These are phyloP conservation scores for Ephemerocybe angulata DNA, from an alignment of 768 basidiomycete species.

Conservation along the genomic window DNA sequence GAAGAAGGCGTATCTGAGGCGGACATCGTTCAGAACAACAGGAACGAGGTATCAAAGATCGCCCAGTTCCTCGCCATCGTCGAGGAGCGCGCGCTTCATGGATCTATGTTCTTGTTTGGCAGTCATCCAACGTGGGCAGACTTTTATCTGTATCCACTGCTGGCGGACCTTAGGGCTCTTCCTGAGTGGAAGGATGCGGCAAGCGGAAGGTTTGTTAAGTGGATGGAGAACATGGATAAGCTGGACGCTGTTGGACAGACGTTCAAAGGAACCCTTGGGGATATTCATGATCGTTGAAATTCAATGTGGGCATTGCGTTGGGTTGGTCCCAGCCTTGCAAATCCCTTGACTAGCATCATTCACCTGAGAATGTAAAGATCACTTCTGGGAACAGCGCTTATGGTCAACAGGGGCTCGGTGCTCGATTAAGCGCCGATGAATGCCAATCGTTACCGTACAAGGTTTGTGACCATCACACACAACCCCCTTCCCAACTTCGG, in stretches of 20 bases:
- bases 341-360: too few species aligned
- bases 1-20: constrained; percentile 23
- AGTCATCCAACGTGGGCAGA: constrained; percentile 29
- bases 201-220: constrained; percentile 14
- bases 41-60: constrained; percentile 18
- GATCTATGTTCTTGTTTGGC: constrained; percentile 23
- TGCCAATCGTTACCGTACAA: too few species aligned
- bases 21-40: constrained; percentile 19
- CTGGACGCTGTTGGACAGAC: constrained; percentile 25
- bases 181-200: constrained; percentile 27
- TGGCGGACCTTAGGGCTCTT: constrained; percentile 26
- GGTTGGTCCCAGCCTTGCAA: too few species aligned
- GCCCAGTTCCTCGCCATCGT: constrained; percentile 21
- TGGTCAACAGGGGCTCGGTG: too few species aligned
- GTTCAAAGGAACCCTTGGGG: neutral
- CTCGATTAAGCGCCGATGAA: too few species aligned
- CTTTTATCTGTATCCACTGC: constrained; percentile 29
- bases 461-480: too few species aligned
- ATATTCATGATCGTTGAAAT: neutral
- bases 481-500: too few species aligned
- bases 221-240: constrained; percentile 26
- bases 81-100: constrained; percentile 24
- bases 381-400: too few species aligned
- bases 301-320: neutral
- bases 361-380: too few species aligned